Evolutionary conservation across 768 basidiomycete genomes (phyloP), one percentile per base, ranked within the genome.

Genomic region (Chalciporus pseudorubinellus): DNA sequence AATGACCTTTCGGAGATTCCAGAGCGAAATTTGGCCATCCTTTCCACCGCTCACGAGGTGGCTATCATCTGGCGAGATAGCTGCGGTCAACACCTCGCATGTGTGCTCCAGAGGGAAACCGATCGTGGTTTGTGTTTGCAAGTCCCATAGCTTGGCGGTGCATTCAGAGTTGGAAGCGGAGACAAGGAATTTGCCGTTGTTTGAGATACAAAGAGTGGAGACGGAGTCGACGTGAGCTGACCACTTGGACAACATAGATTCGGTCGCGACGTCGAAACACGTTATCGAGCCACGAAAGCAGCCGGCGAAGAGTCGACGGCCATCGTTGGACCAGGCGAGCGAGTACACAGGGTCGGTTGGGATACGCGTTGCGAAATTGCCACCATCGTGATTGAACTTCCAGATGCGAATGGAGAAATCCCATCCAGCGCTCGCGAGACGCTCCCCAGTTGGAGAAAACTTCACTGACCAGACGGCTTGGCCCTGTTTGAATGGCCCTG

Each of bases 371-470:
- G 11, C 6, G 12, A 12, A 13, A 8, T 31, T 38, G 38, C 20
- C 3, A 0, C 1, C 8, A 5, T 39, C 44, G 10, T 21, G 20
- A 14, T 6, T 18, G 14, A 51, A 3, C 7, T 40, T 41, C 55
- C 61, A 53, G 34, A 63, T 18, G 2, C 43, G 51, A 18, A 64
- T 48, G 1, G 22, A 44, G 31, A 9, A 51, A 39, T 45, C 22
- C 44, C 51, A 43, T 7, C 46, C 51, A 22, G 44, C 18, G n/a
- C 28, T 54, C 10, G 65, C 65, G 21, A 65, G 51, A 9, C 40
- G 50, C 22, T 56, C 50, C 6, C 62, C 62, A 2, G n/a, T 10
- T 24, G 62, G 56, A 36, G 65, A 65, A 53, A 66, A 66, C 11
- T 39, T 41, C 33, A 65, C 33, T 16, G 59, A 61, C 40, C 22